A percentile compares a stretch with the other conserved stretches of the same genome.
Evolutionary conservation across 257 asterid species (phyloP).

Genomic region (Fraxinus excelsior): DNA sequence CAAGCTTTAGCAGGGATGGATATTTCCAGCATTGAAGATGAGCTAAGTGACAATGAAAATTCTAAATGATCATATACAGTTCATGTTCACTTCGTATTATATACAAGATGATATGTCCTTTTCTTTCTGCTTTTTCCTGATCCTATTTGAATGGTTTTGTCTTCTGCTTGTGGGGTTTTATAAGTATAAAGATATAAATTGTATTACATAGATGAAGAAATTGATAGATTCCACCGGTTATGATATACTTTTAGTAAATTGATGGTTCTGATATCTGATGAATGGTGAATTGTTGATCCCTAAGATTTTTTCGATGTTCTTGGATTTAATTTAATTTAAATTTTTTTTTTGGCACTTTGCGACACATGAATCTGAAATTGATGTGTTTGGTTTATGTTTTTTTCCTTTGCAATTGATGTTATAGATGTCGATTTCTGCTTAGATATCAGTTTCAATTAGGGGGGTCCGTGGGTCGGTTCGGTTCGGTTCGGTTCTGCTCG

Average conservation of each 20-base stretch:
- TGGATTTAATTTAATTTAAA: not conserved
- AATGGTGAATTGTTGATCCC: not conserved
- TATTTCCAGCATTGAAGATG: constrained; percentile 55
- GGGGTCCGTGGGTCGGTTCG: no score
- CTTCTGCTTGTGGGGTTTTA: not conserved
- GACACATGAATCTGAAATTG: not conserved
- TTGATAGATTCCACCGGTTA: not conserved
- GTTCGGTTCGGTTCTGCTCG: no score
- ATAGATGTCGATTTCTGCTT: no score
- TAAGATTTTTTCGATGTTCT: not conserved
- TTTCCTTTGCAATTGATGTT: not conserved
- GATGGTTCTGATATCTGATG: not conserved
- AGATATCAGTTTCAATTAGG: no score
- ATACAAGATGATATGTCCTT: not conserved
- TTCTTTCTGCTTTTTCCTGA: constrained; percentile 7
- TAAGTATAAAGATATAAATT: not conserved
- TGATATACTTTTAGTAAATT: not conserved
- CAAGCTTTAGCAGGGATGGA: constrained; percentile 85
- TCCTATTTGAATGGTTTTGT: not conserved
- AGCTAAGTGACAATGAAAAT: constrained; percentile 46
- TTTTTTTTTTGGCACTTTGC: not conserved
- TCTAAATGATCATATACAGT: constrained; percentile 30
- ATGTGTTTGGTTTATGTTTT: not conserved
- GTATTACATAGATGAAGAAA: not conserved
- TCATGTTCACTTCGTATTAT: not conserved